A percentile compares a stretch with the other conserved stretches of the same genome.
Evolutionary conservation across 2,329 filamentous ascomycete genomes (phyloP).

Genomic region (Rugonectria rugulosa): DNA sequence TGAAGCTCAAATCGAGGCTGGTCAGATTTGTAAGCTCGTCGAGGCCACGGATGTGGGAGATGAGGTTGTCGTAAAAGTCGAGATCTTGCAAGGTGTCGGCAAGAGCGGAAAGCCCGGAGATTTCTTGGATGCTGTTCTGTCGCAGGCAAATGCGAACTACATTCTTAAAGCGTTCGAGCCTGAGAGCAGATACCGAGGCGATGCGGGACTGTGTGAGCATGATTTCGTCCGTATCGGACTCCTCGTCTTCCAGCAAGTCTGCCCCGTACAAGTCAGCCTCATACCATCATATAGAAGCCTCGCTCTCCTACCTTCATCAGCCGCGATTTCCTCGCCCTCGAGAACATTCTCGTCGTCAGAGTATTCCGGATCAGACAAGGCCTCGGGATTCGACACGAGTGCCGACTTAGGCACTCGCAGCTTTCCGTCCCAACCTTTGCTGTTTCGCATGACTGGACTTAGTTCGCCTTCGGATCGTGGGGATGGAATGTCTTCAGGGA

Average conservation of each 20-base stretch:
- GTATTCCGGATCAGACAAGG: constrained; percentile 84
- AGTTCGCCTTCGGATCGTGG: constrained; percentile 50
- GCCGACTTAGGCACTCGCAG: constrained; percentile 71
- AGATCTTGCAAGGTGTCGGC: constrained; percentile 78
- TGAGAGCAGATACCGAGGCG: constrained; percentile 76
- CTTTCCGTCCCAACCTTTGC: constrained; percentile 85
- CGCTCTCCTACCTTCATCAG: constrained; percentile 89
- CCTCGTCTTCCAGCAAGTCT: constrained; percentile 70
- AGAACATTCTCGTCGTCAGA: constrained; percentile 75
- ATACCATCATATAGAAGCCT: no score
- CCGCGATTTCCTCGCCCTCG: constrained; percentile 76
- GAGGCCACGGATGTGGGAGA: constrained; percentile 84
- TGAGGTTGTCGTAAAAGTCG: constrained; percentile 96
- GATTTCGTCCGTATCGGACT: constrained; percentile 75
- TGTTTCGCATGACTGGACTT: constrained; percentile 61
- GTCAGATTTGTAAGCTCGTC: constrained; percentile 79
- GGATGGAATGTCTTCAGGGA: constrained; percentile 52
- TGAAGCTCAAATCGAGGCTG: constrained; percentile 91
- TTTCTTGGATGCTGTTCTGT: constrained; percentile 85
- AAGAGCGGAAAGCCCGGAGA: constrained; percentile 75
- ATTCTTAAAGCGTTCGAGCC: constrained; percentile 83
- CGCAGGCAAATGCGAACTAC: constrained; percentile 84
- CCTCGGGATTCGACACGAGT: constrained; percentile 78
- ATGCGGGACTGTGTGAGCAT: constrained; percentile 90
- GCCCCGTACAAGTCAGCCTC: constrained; percentile 10